phyloP scores from a whole-genome alignment of 225 moss, liverwort and hornwort genomes.

The Neckera pumila region DNA sequence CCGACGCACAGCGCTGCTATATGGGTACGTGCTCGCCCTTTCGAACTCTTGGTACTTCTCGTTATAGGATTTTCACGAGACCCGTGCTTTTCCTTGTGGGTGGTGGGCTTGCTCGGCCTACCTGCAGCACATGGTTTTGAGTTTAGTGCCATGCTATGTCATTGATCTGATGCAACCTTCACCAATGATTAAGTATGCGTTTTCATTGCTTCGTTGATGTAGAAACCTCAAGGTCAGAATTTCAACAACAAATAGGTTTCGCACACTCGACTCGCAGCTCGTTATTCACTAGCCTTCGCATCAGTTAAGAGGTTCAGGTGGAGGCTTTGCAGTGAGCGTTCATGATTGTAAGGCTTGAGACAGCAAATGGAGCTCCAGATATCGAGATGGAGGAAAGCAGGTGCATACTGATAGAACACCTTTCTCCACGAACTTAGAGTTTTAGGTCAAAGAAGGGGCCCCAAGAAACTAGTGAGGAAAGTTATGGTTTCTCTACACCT shows the following conservation, averaged over 20 bases:
- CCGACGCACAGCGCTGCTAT: neutral
- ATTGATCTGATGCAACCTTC: neutral
- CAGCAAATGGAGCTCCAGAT: neutral
- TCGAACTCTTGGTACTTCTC: neutral
- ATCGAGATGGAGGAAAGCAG: neutral
- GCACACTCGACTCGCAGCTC: neutral
- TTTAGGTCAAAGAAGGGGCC: neutral
- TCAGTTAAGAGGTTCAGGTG: neutral
- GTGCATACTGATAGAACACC: neutral
- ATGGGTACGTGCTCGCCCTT: neutral
- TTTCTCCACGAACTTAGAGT: neutral
- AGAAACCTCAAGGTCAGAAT: neutral
- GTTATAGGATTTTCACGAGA: neutral
- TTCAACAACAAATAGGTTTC: neutral
- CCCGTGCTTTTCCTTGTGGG: neutral
- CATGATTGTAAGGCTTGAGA: neutral
- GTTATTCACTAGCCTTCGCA: neutral
- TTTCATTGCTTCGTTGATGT: neutral
- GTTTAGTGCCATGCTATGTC: neutral
- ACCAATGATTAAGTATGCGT: neutral
- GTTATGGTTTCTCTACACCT: neutral
- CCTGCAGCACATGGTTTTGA: neutral
- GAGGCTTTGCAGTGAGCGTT: neutral
- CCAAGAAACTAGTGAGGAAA: neutral
- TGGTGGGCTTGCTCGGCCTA: neutral